These are phyloP conservation scores for Aspergillus heteromorphus DNA, from an alignment of 495 filamentous ascomycete genomes.

Conservation along the genomic window DNA sequence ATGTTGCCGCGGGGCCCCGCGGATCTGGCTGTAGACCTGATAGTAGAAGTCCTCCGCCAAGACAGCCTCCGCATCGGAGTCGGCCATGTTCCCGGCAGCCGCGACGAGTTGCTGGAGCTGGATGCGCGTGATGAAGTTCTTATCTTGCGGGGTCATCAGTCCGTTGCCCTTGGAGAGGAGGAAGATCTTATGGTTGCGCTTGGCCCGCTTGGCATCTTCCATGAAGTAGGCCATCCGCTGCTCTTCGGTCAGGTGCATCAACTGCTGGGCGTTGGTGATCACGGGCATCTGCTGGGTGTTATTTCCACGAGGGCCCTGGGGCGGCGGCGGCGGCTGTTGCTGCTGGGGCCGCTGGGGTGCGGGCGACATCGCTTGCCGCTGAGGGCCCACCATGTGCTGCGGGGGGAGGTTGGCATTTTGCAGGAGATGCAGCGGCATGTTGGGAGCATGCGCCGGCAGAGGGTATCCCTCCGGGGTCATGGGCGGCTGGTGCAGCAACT, in stretches of 20 bases:
- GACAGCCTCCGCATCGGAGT: constrained; percentile 71
- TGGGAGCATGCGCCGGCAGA: constrained; percentile 37
- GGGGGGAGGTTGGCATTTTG: constrained; percentile 38
- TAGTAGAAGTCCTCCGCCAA: constrained; percentile 96
- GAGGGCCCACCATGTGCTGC: constrained; percentile 28
- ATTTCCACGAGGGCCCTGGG: constrained; percentile 20
- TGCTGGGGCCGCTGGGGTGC: constrained; percentile 37
- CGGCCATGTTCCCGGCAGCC: constrained; percentile 78
- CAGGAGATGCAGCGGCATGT: constrained; percentile 32
- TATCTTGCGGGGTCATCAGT: constrained; percentile 97
- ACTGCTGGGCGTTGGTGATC: constrained; percentile 67
- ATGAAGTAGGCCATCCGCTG: constrained; percentile 71
- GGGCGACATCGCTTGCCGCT: constrained; percentile 27
- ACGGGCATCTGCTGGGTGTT: constrained; percentile 39
- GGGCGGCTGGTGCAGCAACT: constrained; percentile 45
- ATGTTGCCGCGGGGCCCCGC: constrained; percentile 76
- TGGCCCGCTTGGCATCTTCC: constrained; percentile 91
- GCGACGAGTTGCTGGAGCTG: constrained; percentile 94
- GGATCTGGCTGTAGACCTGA: constrained; percentile 91
- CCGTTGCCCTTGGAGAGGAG: constrained; percentile 91
- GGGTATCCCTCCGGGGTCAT: constrained; percentile 40
- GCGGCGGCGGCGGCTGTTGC: constrained; percentile 19
- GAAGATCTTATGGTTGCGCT: constrained; percentile 97
- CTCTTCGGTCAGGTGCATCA: constrained; percentile 71
- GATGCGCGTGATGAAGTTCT: constrained; percentile 98